Conservation (phyloP, 179 eudicot species). For the Dionaea muscipula region DNA sequence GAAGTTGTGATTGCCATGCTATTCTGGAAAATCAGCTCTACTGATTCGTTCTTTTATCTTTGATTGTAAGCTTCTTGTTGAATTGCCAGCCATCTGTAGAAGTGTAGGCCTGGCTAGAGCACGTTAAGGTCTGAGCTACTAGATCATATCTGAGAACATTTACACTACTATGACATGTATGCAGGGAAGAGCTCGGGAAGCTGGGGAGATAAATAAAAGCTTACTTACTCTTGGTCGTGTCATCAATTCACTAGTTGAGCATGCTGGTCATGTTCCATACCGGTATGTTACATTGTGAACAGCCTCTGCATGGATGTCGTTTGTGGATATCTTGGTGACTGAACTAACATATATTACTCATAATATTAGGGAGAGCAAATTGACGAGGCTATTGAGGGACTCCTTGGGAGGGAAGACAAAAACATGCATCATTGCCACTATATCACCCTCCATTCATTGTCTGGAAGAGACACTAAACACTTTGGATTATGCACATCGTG, state of each 20-base stretch:
- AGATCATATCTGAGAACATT: background rate
- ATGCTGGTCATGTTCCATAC: constrained; percentile 89
- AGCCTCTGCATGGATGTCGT: background rate
- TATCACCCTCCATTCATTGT: constrained; percentile 79
- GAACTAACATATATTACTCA: constrained; percentile 1
- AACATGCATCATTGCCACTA: constrained; percentile 93
- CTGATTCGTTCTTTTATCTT: too few species aligned
- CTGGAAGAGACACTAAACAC: constrained; percentile 94
- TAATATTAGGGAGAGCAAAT: constrained; percentile 73
- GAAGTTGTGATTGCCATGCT: background rate
- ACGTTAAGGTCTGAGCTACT: background rate
- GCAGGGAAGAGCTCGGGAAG: constrained; percentile 94
- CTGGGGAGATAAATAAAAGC: constrained; percentile 95
- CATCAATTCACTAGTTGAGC: constrained; percentile 88
- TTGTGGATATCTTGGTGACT: background rate
- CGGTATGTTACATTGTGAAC: constrained; percentile 28
- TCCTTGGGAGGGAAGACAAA: constrained; percentile 97
- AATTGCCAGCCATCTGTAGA: too few species aligned
- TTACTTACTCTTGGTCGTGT: constrained; percentile 93
- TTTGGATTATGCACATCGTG: constrained; percentile 85
- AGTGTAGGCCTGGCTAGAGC: background rate
- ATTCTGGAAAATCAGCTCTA: background rate
- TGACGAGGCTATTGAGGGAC: constrained; percentile 91
- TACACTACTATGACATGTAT: background rate
- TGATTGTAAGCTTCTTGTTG: too few species aligned